Evolutionary conservation across 441 rosid genomes (phyloP).

Genomic region (Adansonia gregorii): DNA sequence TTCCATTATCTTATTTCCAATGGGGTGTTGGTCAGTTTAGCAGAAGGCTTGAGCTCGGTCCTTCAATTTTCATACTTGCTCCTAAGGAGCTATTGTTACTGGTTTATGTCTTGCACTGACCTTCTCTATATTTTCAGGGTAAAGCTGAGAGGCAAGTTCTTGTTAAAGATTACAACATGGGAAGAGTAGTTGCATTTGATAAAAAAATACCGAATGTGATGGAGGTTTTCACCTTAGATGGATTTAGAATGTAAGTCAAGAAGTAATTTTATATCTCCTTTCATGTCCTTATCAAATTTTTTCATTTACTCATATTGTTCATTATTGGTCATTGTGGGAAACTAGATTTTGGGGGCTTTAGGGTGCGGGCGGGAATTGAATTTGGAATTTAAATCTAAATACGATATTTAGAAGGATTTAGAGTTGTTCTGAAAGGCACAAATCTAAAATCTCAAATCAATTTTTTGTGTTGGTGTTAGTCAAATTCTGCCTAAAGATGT

Average conservation of each 20-base stretch:
- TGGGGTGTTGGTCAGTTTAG: constrained; percentile 9
- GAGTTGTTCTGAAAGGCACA: neutral
- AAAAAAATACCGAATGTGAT: constrained; percentile 69
- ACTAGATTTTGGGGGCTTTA: neutral
- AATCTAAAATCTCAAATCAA: neutral
- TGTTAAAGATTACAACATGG: constrained; percentile 83
- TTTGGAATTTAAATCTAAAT: neutral
- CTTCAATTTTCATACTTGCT: neutral
- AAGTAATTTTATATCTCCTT: neutral
- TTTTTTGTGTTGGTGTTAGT: neutral
- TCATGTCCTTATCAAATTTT: neutral
- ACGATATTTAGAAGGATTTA: neutral
- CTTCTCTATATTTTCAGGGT: constrained; percentile 52
- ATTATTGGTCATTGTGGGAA: constrained; percentile 1
- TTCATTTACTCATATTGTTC: neutral
- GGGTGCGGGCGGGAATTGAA: neutral
- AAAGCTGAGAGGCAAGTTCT: constrained; percentile 92
- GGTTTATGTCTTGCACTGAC: constrained; percentile 21
- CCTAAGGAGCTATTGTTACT: constrained; percentile 17
- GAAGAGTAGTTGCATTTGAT: constrained; percentile 87
- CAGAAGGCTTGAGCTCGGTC: neutral
- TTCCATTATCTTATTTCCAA: constrained; percentile 17
- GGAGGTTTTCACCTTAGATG: constrained; percentile 91
- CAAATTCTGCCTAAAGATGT: constrained; percentile 1
- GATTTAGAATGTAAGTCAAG: constrained; percentile 76